These are phyloP conservation scores for Leccinellum albellum DNA, from an alignment of 768 basidiomycete genomes.

Conservation along the genomic window DNA sequence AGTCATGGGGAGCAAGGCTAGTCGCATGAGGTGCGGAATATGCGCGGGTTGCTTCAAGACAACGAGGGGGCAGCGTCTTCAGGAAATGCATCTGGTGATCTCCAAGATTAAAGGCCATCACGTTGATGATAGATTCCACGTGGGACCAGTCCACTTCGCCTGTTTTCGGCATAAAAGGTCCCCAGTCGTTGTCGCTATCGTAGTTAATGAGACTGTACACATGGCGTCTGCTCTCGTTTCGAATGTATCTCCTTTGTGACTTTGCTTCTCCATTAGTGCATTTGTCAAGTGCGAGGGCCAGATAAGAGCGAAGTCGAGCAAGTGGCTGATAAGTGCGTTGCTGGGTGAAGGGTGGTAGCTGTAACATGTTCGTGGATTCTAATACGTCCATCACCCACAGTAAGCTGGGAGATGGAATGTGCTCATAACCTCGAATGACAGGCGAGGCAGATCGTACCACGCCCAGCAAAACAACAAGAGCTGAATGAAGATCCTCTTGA, in stretches of 20 bases:
- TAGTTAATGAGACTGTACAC: constrained; percentile 69
- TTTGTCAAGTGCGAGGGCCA: constrained; percentile 42
- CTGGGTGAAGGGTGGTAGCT: constrained; percentile 4
- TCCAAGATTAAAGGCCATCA: constrained; percentile 49
- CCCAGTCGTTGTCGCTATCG: constrained; percentile 47
- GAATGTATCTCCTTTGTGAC: constrained; percentile 30
- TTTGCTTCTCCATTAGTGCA: constrained; percentile 24
- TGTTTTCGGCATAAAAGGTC: constrained; percentile 45
- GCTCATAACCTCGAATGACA: constrained; percentile 18
- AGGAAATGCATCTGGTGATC: constrained; percentile 39
- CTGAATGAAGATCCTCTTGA: constrained; percentile 27
- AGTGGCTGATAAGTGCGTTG: constrained; percentile 30
- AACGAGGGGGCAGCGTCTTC: constrained; percentile 43
- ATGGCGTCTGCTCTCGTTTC: constrained; percentile 49
- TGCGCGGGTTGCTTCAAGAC: constrained; percentile 49
- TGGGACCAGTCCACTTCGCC: constrained; percentile 60
- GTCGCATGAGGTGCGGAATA: constrained; percentile 48
- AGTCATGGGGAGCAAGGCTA: constrained; percentile 41
- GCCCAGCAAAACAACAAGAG: constrained; percentile 40
- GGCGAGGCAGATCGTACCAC: constrained; percentile 38
- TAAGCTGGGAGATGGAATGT: constrained; percentile 37
- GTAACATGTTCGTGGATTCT: constrained; percentile 37
- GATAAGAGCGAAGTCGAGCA: constrained; percentile 46
- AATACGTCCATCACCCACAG: constrained; percentile 46
- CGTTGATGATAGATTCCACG: constrained; percentile 54